Base-by-base conservation (phyloP, 768 basidiomycete genomes). In the Hydnum rufescens region DNA sequence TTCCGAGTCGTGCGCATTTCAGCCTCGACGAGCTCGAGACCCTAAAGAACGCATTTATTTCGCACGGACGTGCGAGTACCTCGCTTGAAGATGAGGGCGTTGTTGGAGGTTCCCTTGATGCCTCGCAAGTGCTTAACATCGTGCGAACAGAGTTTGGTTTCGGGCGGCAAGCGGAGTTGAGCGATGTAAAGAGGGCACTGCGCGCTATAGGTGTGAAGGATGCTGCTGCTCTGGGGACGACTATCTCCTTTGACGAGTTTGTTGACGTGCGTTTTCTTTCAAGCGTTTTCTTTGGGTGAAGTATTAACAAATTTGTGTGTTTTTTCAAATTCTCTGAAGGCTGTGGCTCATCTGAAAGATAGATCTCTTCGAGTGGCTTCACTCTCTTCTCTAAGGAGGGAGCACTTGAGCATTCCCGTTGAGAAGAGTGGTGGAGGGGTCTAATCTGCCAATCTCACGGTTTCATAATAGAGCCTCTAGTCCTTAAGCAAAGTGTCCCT, bases 381-480 rank as follows among this genome's bases (percentile, higher is more conserved):
- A 19, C 13, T 43, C 34, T 8, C 51, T 42, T 5, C 29, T 6
- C 29, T 5, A 31, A 23, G 23, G 22, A 32, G 6, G 49, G 36
- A 39, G 36, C 49, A 30, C 18, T 1, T 13, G 30, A 6, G 16
- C 13, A 51, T 43, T n/a, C 51, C 39, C 34, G 51, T 46, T 18
- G 51, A 42, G 34, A 42, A 51, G 51, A 46, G 39, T 19, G 51
- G 34, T 19, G 39, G 51, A 8, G 51, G 32, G 1, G 5, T 43
- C 13, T 42, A 51, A 39, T 13, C 13, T 39, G 36, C n/a, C n/a
- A n/a, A n/a, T n/a, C n/a, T n/a, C n/a, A n/a, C n/a, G n/a, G n/a
- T n/a, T n/a, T n/a, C n/a, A n/a, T n/a, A n/a, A n/a, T n/a, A n/a
- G n/a, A n/a, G n/a, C n/a, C n/a, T n/a, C n/a, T n/a, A n/a, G n/a